Evolutionary conservation across 2,329 filamentous ascomycete species (phyloP).

Genomic region (Orbilia ellipsospora): DNA sequence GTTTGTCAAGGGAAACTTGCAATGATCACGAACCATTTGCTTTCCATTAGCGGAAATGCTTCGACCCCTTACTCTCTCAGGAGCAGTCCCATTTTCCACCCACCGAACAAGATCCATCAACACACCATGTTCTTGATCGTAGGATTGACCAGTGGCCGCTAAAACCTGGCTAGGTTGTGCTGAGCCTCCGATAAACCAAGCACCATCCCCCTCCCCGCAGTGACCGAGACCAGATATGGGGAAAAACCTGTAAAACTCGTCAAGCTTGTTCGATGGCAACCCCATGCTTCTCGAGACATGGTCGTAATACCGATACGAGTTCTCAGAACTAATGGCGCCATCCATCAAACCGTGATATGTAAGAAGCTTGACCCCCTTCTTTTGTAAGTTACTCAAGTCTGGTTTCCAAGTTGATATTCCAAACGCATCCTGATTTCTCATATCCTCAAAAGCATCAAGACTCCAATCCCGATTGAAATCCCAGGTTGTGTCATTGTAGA

Average conservation of each 20-base stretch:
- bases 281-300: constrained; percentile 29
- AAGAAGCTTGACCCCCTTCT: constrained; percentile 64
- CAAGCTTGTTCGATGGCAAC: constrained; percentile 42
- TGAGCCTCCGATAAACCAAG: constrained; percentile 34
- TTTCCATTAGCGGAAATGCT: constrained; percentile 1
- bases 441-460: constrained; percentile 61
- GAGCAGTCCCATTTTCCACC: constrained; percentile 64
- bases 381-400: constrained; percentile 62
- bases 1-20: constrained; percentile 29
- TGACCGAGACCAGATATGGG: constrained; percentile 61
- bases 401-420: constrained; percentile 62
- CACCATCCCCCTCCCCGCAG: constrained; percentile 60
- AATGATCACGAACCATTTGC: constrained; percentile 18
- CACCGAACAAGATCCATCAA: constrained; percentile 66
- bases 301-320: constrained; percentile 40
- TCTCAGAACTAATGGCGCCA: constrained; percentile 24
- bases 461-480: constrained; percentile 61
- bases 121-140: constrained; percentile 1
- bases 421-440: constrained; percentile 60
- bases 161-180: neutral
- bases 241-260: constrained; percentile 61
- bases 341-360: constrained; percentile 64
- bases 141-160: neutral
- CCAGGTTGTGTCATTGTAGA: constrained; percentile 64
- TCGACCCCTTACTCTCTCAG: constrained; percentile 59